Conservation (phyloP, 2,329 filamentous ascomycete genomes). For the Fusarium verticillioides region DNA sequence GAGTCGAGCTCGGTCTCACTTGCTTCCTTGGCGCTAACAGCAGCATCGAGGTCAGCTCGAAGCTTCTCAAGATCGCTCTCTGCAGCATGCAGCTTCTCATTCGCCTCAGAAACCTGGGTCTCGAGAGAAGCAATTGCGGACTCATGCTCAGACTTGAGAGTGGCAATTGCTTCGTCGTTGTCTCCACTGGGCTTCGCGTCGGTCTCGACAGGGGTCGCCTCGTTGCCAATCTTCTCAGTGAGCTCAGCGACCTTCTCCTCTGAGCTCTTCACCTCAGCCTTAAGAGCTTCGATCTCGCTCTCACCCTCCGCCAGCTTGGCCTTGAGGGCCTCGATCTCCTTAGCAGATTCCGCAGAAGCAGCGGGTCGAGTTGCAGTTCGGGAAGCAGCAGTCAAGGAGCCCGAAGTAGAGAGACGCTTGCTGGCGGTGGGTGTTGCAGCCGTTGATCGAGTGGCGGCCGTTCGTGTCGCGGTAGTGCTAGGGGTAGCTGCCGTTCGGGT, state of each 20-base stretch:
- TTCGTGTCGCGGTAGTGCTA: conserved; percentile 26
- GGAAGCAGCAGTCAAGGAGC: conserved; percentile 51
- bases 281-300: conserved; percentile 66
- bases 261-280: conserved; percentile 65
- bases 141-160: conserved; percentile 62
- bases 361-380: conserved; percentile 55
- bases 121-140: conserved; percentile 60
- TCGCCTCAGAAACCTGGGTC: conserved; percentile 59
- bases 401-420: conserved; percentile 67
- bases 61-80: conserved; percentile 63
- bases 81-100: conserved; percentile 62
- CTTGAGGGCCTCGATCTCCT: conserved; percentile 70
- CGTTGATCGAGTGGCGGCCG: conserved; percentile 52
- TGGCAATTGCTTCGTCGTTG: conserved; percentile 58
- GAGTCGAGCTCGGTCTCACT: conserved; percentile 60
- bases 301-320: conserved; percentile 68
- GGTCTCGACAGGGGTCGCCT: conserved; percentile 50
- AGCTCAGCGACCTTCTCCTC: conserved; percentile 67
- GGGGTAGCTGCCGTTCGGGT: conserved; percentile 42
- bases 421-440: conserved; percentile 55
- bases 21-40: conserved; percentile 61
- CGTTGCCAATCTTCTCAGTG: conserved; percentile 61
- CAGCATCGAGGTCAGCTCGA: conserved; percentile 60
- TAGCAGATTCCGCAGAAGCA: conserved; percentile 57
- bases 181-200: conserved; percentile 56